These are phyloP conservation scores for Carex arenaria DNA, from an alignment of 202 grass and related monocot genomes.

Conservation along the genomic window DNA sequence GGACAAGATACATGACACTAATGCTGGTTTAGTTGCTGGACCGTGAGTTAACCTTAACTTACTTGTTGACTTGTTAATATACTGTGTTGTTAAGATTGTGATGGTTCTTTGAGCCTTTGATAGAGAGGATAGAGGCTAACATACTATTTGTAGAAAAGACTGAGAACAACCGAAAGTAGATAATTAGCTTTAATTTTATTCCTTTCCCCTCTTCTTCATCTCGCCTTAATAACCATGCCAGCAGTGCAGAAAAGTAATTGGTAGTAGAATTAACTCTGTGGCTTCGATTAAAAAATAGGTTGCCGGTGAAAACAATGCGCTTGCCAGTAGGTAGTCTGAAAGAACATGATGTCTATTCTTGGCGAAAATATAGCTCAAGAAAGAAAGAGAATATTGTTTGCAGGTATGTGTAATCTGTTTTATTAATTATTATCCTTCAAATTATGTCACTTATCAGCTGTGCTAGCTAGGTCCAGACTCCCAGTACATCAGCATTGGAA, in stretches of 20 bases:
- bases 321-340: too few relatives aligned
- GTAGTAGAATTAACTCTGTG: background rate
- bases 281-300: background rate
- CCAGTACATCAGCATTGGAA: background rate
- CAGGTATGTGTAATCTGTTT: too few relatives aligned
- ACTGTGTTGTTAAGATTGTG: background rate
- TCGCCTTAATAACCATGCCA: background rate
- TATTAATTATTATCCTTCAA: too few relatives aligned
- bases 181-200: background rate
- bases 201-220: background rate
- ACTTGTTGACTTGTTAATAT: background rate
- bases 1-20: background rate
- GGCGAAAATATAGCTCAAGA: too few relatives aligned
- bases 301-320: background rate
- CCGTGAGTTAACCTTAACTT: constrained; percentile 11
- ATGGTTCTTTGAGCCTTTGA: background rate
- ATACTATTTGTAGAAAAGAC: background rate
- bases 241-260: background rate
- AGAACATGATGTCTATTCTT: too few relatives aligned
- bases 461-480: background rate
- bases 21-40: background rate
- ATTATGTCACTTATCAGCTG: background rate
- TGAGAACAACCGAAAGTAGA: background rate
- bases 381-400: too few relatives aligned
- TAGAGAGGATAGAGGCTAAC: background rate